phyloP scores from a whole-genome alignment of 495 filamentous ascomycete genomes.

The Friedmanniomyces simplex region DNA sequence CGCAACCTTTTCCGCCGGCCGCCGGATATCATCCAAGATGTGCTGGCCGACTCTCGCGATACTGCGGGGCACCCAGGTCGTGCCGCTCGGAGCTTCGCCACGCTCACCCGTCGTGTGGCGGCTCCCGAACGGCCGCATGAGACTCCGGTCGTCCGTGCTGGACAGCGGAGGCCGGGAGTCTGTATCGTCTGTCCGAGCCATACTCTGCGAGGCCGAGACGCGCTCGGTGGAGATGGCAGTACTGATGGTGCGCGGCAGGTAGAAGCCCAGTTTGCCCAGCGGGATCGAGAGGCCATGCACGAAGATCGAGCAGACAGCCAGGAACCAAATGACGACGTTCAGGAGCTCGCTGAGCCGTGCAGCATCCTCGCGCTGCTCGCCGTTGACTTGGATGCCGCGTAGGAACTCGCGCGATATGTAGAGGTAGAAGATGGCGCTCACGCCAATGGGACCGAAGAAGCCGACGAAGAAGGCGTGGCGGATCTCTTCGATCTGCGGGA shows the following conservation, averaged over 20 bases:
- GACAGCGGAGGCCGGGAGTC: not conserved
- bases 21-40: conserved; percentile 9
- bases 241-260: conserved; percentile 68
- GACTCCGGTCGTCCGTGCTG: not conserved
- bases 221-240: conserved; percentile 39
- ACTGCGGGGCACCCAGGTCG: not conserved
- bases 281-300: conserved; percentile 83
- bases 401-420: conserved; percentile 68
- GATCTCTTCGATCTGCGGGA: conserved; percentile 67
- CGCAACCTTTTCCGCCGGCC: not conserved
- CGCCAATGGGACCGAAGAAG: conserved; percentile 93
- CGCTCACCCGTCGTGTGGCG: not conserved
- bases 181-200: not conserved
- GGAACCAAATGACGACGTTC: conserved; percentile 72
- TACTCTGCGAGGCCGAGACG: conserved; percentile 8
- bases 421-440: conserved; percentile 76
- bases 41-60: conserved; percentile 9
- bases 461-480: conserved; percentile 74
- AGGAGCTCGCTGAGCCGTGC: conserved; percentile 51
- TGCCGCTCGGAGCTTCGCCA: not conserved
- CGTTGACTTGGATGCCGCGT: conserved; percentile 41
- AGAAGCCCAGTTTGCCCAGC: conserved; percentile 69
- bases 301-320: conserved; percentile 77
- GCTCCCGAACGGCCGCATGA: not conserved
- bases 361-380: conserved; percentile 55